phyloP scores from a whole-genome alignment of 129 eudicot genomes.

The Flaveria brownii region DNA sequence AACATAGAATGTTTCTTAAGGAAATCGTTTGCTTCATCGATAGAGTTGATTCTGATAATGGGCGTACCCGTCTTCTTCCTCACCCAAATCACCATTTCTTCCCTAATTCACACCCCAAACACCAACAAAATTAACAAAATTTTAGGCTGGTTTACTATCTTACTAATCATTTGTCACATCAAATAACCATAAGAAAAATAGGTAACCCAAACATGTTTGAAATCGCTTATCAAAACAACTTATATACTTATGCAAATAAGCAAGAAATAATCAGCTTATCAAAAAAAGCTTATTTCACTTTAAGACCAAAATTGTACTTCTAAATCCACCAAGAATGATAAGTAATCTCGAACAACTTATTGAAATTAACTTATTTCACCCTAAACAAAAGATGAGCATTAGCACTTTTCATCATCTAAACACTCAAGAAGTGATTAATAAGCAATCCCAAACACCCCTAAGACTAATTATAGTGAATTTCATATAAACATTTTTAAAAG shows the following conservation, averaged over 20 bases:
- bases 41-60: conserved; percentile 58
- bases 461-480: not conserved
- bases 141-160: not conserved
- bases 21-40: conserved; percentile 60
- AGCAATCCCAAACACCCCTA: conserved; percentile 10
- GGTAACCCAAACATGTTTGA: not conserved
- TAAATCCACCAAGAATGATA: not conserved
- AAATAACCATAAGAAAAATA: not conserved
- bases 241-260: not conserved
- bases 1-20: conserved; percentile 58
- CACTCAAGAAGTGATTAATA: not conserved
- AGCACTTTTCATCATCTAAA: not conserved
- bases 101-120: conserved; percentile 49
- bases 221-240: not conserved
- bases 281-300: not conserved
- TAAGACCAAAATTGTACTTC: not conserved
- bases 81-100: conserved; percentile 86
- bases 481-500: not conserved
- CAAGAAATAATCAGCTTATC: not conserved
- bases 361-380: not conserved
- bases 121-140: conserved; percentile 27
- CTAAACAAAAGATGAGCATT: no score
- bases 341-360: not conserved
- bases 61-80: conserved; percentile 92
- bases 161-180: not conserved